Evolutionary conservation across 1,139 yeast species (phyloP).

Genomic region (Meyerozyma carpophila): DNA sequence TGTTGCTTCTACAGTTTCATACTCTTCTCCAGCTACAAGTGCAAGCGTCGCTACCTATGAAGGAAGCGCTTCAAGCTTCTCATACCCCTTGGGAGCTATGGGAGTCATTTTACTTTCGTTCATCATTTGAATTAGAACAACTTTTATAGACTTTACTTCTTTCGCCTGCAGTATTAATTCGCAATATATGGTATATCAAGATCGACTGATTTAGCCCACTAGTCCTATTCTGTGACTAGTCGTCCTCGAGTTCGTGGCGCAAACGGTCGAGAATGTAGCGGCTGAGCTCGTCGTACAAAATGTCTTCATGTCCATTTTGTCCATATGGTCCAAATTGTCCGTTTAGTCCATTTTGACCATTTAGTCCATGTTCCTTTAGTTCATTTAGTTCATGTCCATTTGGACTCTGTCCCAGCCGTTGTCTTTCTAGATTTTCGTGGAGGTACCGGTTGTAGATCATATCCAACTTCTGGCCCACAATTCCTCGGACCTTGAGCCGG

Average conservation of each 20-base stretch:
- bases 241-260: background rate
- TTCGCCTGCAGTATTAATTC: background rate
- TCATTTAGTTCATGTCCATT: too few relatives aligned
- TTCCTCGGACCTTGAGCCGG: conserved; percentile 22
- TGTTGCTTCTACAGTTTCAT: background rate
- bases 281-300: conserved; percentile 2
- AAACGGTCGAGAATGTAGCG: background rate
- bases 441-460: conserved; percentile 17
- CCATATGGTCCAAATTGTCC: too few relatives aligned
- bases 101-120: background rate
- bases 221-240: too few relatives aligned
- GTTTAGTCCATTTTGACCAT: too few relatives aligned
- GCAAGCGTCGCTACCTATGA: background rate
- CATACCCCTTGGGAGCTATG: background rate
- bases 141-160: background rate
- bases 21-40: background rate
- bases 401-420: too few relatives aligned
- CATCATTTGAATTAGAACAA: background rate
- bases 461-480: conserved; percentile 20
- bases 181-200: background rate
- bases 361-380: too few relatives aligned
- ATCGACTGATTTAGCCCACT: too few relatives aligned
- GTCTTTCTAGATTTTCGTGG: conserved; percentile 9
- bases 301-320: conserved; percentile 7
- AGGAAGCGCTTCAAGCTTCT: background rate